phyloP scores from a whole-genome alignment of 441 rosid species.

The Erodium trifolium region DNA sequence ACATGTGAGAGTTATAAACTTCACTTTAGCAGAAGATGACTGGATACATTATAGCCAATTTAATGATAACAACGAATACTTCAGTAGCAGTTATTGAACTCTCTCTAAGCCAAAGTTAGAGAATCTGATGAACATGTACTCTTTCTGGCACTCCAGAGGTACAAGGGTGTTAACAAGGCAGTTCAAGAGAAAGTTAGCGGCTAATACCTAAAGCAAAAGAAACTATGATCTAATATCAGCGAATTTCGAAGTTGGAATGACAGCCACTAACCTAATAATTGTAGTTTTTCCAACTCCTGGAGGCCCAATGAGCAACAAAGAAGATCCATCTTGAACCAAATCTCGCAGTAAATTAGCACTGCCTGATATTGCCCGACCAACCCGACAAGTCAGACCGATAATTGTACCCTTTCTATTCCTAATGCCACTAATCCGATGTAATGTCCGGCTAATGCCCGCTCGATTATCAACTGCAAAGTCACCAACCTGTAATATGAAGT shows the following conservation, averaged over 20 bases:
- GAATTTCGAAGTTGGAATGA: neutral
- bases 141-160: constrained; percentile 3
- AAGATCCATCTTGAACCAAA: constrained; percentile 66
- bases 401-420: constrained; percentile 64
- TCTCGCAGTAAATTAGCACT: constrained; percentile 67
- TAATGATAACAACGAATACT: neutral
- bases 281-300: constrained; percentile 97
- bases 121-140: neutral
- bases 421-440: constrained; percentile 79
- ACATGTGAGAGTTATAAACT: constrained; percentile 7
- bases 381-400: constrained; percentile 90
- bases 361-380: constrained; percentile 79
- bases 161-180: neutral
- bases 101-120: constrained; percentile 2
- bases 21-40: constrained; percentile 2
- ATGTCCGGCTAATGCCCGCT: constrained; percentile 82
- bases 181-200: neutral
- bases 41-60: neutral
- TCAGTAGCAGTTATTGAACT: constrained; percentile 5
- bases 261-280: constrained; percentile 53
- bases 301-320: constrained; percentile 80
- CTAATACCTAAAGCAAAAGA: neutral
- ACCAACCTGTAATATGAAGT: constrained; percentile 49
- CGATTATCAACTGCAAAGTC: constrained; percentile 83
- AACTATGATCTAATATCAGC: neutral